Conservation (phyloP, 176 grass and related monocot genomes). For the Urochloa ruziziensis region DNA sequence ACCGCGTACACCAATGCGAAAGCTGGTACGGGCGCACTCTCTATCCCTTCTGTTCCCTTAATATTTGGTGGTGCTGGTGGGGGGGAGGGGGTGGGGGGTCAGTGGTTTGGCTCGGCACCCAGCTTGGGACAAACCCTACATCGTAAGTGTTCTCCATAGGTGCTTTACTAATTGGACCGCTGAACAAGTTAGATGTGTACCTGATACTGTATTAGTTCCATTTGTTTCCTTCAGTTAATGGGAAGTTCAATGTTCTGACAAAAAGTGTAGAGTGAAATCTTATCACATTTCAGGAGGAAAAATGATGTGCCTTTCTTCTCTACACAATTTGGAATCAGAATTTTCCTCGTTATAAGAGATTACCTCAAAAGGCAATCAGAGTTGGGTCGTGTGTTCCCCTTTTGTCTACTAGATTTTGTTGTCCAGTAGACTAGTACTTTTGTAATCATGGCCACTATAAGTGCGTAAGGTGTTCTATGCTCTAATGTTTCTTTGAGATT, state of each 20-base stretch:
- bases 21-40: slow-evolving; percentile 53
- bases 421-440: neutral
- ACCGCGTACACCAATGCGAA: slow-evolving; percentile 89
- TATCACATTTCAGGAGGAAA: neutral
- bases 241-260: neutral
- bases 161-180: neutral
- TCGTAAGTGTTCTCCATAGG: neutral
- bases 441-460: neutral
- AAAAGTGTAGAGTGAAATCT: neutral
- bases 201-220: neutral
- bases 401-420: neutral
- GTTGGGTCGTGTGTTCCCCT: neutral
- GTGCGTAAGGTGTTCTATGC: neutral
- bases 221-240: neutral
- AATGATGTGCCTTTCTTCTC: neutral
- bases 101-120: neutral
- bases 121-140: neutral
- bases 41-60: neutral
- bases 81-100: too few species aligned
- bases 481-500: neutral
- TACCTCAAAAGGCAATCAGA: neutral
- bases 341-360: neutral
- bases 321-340: neutral
- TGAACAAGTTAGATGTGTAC: neutral
- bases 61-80: too few species aligned